phyloP scores from a whole-genome alignment of 345 rosid species.

The Ceriops zippeliana region DNA sequence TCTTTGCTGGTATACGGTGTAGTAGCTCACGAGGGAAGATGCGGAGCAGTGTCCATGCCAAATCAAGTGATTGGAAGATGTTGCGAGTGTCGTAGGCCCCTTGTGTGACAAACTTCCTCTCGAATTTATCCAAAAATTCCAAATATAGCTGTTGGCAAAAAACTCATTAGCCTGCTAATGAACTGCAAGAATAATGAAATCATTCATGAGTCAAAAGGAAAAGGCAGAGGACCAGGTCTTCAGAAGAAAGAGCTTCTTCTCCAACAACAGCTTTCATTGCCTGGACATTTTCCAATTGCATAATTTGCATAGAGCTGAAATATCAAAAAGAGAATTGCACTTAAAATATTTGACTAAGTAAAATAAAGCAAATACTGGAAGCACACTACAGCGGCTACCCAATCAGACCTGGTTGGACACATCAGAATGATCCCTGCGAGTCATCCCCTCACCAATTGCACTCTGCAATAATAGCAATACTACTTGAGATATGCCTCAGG shows the following conservation, averaged over 20 bases:
- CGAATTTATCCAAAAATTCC: constrained; percentile 91
- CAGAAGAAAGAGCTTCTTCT: constrained; percentile 98
- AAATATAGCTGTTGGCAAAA: constrained; percentile 66
- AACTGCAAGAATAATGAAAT: not conserved
- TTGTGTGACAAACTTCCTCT: constrained; percentile 86
- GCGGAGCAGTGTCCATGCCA: constrained; percentile 95
- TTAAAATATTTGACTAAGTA: not conserved
- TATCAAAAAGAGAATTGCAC: not conserved
- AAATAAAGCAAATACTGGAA: constrained; percentile 1
- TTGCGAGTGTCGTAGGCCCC: constrained; percentile 97
- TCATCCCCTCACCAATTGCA: constrained; percentile 98
- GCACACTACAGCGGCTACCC: not conserved
- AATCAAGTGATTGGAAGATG: constrained; percentile 88
- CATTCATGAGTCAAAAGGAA: constrained; percentile 8
- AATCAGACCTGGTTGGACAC: constrained; percentile 82
- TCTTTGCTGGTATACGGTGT: constrained; percentile 96
- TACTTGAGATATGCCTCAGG: not conserved
- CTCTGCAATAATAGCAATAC: constrained; percentile 43
- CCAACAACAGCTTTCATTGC: constrained; percentile 99
- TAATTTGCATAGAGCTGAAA: constrained; percentile 88
- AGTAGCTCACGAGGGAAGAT: constrained; percentile 98
- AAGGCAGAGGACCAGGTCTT: constrained; percentile 67
- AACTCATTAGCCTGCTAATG: constrained; percentile 2
- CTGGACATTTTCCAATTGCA: constrained; percentile 94
- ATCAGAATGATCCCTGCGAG: constrained; percentile 87